Evolutionary conservation across 495 filamentous ascomycete species (phyloP), one percentile per base, ranked within the genome.

Genomic region (Bombardia bombarda): DNA sequence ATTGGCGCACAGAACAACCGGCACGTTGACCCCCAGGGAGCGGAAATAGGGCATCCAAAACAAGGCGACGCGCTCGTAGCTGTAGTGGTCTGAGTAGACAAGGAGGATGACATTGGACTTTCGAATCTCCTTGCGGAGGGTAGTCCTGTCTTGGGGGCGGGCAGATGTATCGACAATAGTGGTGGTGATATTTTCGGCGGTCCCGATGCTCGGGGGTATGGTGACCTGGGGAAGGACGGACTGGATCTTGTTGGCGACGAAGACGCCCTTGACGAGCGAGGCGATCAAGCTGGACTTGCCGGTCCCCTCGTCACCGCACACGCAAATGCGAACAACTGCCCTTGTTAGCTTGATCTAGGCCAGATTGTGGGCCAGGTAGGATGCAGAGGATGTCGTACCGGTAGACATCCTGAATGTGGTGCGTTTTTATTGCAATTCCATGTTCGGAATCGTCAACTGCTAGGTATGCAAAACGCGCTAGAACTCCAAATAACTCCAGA

Each of bases 31-130:
- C 7, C 93, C 93, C 33, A 98, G 76, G 7, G 88, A 94, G 34
- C 92, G 84, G 63, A 98, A 97, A 64, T 95, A 87, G 20, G 92
- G 92, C 68, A 95, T 82, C 92, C 92, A 98, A 61, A 96, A 98
- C 14, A 98, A 67, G 13, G 92, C 92, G 14, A 98, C 90, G 19
- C 92, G 78, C 52, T 97, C 93, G 75, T 97, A 97, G 72, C 90
- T 95, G 62, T 97, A 98, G 58, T 96, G 89, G 58, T 97, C 93
- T 39, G 89, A 87, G 59, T 97, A 98, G 24, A 97, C 90, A 12
- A 98, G 77, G n/a, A 96, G 70, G 42, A 98, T 97, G 38, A 95
- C 90, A 58, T 95, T 97, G 50, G 83, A 89, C 57, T 95, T 94
- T 32, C 93, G 82, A 36, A 97, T 90, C 62, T 97, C 93, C 52